phyloP scores from a whole-genome alignment of 306 rosid genomes.

The Trichosanthes cucumerina region DNA sequence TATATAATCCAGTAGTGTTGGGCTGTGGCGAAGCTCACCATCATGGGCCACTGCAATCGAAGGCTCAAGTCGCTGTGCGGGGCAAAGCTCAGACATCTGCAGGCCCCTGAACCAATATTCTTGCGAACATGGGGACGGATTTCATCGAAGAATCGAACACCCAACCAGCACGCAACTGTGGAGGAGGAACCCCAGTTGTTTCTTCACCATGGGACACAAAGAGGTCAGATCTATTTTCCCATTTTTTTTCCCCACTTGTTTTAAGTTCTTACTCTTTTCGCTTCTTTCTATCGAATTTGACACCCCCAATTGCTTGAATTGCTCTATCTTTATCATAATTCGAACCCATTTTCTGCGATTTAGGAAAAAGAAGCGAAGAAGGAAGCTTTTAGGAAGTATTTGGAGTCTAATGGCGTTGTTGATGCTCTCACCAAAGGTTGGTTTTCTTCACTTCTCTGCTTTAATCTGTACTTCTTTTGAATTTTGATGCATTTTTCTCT shows the following conservation, averaged over 20 bases:
- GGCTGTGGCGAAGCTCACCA: neutral
- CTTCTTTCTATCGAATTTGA: neutral
- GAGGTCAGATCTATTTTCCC: constrained; percentile 5
- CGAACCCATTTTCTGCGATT: neutral
- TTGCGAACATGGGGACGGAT: neutral
- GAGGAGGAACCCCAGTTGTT: neutral
- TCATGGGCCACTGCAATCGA: neutral
- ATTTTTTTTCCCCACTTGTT: neutral
- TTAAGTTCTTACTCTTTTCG: neutral
- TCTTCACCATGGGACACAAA: constrained; percentile 2
- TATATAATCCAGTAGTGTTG: neutral
- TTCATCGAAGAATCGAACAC: neutral
- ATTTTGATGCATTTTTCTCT: neutral
- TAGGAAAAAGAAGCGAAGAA: constrained; percentile 93
- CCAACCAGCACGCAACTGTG: constrained; percentile 5
- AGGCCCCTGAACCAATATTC: neutral
- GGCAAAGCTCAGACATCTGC: neutral
- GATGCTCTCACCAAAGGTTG: constrained; percentile 95
- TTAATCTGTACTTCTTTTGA: neutral
- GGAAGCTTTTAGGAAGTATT: constrained; percentile 83
- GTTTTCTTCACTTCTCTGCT: neutral
- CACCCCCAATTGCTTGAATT: neutral
- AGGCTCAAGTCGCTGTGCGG: neutral
- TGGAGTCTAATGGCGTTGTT: constrained; percentile 83
- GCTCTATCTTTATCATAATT: neutral